These are phyloP conservation scores for Debaryomyces maramus DNA, from an alignment of 805 yeast species.

Conservation along the genomic window DNA sequence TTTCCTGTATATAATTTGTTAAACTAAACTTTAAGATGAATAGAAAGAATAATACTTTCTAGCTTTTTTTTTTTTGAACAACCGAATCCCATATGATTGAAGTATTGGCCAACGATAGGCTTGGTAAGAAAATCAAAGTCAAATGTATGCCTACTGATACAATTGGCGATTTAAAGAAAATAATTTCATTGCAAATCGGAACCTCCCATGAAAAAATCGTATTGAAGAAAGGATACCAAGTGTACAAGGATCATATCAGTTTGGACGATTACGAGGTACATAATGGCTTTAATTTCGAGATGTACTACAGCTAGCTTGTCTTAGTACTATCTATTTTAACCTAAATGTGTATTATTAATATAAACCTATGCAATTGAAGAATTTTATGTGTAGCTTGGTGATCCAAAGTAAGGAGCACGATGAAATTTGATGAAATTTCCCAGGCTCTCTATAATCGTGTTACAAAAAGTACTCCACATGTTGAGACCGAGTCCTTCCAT, in stretches of 20 bases:
- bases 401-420: too few relatives aligned
- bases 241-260: constrained; percentile 85
- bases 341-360: constrained; percentile 4
- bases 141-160: constrained; percentile 86
- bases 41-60: too few relatives aligned
- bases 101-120: constrained; percentile 49
- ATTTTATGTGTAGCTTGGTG: too few relatives aligned
- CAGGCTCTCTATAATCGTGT: constrained; percentile 5
- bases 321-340: too few relatives aligned
- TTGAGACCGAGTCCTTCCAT: constrained; percentile 26
- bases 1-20: too few relatives aligned
- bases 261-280: constrained; percentile 95
- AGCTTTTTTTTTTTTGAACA: too few relatives aligned
- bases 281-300: constrained; percentile 82
- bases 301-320: constrained; percentile 74
- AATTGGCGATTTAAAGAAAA: constrained; percentile 85
- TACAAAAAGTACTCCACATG: constrained; percentile 55
- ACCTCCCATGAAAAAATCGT: constrained; percentile 63
- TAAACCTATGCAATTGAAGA: neutral
- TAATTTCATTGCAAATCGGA: constrained; percentile 81
- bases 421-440: neutral
- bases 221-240: constrained; percentile 81
- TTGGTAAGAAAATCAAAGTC: constrained; percentile 85
- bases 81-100: constrained; percentile 34
- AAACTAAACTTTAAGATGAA: too few relatives aligned